Base-by-base conservation (phyloP, 371 early-diverging fungal genomes). In the Mucor saturninus region DNA sequence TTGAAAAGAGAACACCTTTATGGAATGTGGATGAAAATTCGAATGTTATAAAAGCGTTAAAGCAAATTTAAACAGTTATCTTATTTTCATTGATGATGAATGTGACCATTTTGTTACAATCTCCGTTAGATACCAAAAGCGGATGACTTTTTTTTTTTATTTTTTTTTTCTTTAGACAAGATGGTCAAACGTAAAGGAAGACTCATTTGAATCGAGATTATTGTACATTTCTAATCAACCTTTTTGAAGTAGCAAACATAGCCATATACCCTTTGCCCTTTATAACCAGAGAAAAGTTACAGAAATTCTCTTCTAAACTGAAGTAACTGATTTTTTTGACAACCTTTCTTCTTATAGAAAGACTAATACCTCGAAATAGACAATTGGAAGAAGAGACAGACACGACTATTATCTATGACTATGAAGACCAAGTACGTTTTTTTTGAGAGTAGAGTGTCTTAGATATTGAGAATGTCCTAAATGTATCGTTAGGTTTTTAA, bases 341-440 rank as follows among this genome's bases (percentile, higher is more conserved):
- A 46, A 21, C n/a, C 8, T 21, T n/a, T 46, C 21, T 46, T n/a
- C 9, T 21, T 30, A 50, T 42, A 42, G n/a, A 42, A 42, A 21
- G 4, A 10, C 43, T 42, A 28, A 21, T 35, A 46, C 31, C 9
- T 59, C 9, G 0, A 7, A 2, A 29, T 50, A 59, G 59, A 8
- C 11, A 59, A 15, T 46, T 59, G 6, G 61, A 61, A 21, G 21
- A 39, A 5, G 38, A 32, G 15, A 69, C 65, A 9, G 38, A 48
- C 6, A 61, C 65, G 0, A n/a, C n/a, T 14, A 61, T 69, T 11
- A 15, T 26, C 2, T 70, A 54, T 14, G 42, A 70, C 10, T 65
- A 58, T 28, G 14, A 57, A 8, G 59, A 62, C 7, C 65, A 64
- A 60, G 76, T 76, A 72, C 56, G 38, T 11, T 42, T 26, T 29